Evolutionary conservation across 2,329 filamentous ascomycete genomes (phyloP), one percentile per base, ranked within the genome.

Genomic region (Penicillium sp.): DNA sequence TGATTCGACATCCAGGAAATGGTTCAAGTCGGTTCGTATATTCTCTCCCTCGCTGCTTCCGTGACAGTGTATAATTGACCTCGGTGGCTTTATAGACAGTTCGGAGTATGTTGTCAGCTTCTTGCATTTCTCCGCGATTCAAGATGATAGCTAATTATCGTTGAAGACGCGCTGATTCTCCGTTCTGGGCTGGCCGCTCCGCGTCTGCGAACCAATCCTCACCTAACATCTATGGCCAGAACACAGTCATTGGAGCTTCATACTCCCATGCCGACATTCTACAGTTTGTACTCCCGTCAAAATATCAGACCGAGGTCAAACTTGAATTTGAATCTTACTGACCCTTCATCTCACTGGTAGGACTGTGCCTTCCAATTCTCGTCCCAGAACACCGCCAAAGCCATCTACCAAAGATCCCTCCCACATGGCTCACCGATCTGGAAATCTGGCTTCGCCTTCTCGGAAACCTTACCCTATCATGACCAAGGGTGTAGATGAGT

Each of bases 241-340:
- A 73, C 56, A 77, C 90, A 45, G 85, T 98, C 23, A 84, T 96
- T 42, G 92, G 92, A 52, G 92, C 92, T 39, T 84, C 89, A 30
- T 98, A 98, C 62, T 96, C 92, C 10, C 92, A 98, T 66, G 86
- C 90, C 17, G 89, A 96, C 67, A 86, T 95, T 59, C 74, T 95
- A 54, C 94, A 90, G 65, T 84, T 90, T 22, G 48, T 44, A 26
- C 11, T 14, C 16, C 26, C 25, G 3, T 80, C 17, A n/a, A n/a
- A n/a, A 27, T 4, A 6, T 27, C 25, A 5, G 12, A 27, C 9
- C 4, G 5, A 27, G 4, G 4, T 11, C 25, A n/a, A n/a, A n/a
- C 10, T 13, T 6, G 55, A 90, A 86, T 92, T 15, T 37, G 25
- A 29, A 32, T 37, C 29, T 14, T 29, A 27, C 42, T 52, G 32